phyloP scores from a whole-genome alignment of 148 eudicot species.

The Camellia granthamiana region DNA sequence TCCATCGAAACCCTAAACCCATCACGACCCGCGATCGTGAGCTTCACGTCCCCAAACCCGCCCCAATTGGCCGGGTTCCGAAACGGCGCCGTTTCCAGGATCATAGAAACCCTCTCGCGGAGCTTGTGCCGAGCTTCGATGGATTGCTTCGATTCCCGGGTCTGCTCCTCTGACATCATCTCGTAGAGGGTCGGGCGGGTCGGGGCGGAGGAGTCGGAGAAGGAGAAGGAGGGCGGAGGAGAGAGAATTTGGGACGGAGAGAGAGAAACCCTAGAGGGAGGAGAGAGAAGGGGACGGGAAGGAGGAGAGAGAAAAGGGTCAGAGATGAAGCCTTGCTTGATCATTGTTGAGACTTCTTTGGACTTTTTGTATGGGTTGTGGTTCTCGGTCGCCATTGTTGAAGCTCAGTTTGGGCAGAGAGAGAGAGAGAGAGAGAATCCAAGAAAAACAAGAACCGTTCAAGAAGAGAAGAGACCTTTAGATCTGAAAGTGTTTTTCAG shows the following conservation, averaged over 20 bases:
- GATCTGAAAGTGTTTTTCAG: background rate
- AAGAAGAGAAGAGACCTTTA: background rate
- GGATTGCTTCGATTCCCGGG: constrained; percentile 45
- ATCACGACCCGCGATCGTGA: constrained; percentile 59
- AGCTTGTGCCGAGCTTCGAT: constrained; percentile 34
- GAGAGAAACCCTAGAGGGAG: constrained; percentile 9
- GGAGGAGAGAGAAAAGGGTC: constrained; percentile 45
- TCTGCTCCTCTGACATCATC: constrained; percentile 74
- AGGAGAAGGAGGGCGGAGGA: constrained; percentile 21
- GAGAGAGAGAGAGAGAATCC: constrained; percentile 15
- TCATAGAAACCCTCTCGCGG: constrained; percentile 50
- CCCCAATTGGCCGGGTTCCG: constrained; percentile 23
- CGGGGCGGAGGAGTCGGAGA: constrained; percentile 5
- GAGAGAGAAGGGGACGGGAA: background rate
- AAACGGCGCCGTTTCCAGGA: constrained; percentile 42
- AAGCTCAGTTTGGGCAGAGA: background rate
- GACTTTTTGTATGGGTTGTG: constrained; percentile 7
- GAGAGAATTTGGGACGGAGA: constrained; percentile 26
- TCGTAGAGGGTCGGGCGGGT: constrained; percentile 67
- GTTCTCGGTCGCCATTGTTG: constrained; percentile 19
- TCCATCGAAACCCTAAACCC: constrained; percentile 71
- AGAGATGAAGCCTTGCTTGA: constrained; percentile 62
- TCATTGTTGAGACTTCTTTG: constrained; percentile 48
- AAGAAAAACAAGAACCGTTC: constrained; percentile 15
- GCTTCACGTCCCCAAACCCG: constrained; percentile 72